Evolutionary conservation across 257 asterid genomes (phyloP).

Genomic region (Solanum ossicruentum): DNA sequence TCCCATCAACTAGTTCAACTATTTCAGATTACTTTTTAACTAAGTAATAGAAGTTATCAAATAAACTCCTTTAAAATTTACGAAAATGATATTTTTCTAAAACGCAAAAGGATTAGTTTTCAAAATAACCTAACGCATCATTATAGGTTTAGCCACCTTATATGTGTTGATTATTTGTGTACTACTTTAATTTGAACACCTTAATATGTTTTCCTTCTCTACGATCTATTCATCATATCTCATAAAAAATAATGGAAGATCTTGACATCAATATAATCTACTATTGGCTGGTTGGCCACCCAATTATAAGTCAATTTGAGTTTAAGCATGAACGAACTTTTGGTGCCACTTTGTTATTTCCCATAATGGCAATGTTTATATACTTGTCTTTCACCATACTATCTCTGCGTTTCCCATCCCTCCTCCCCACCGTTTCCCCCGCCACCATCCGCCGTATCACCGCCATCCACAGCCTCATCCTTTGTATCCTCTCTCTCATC

Average conservation of each 20-base stretch:
- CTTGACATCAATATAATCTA: conserved; percentile 17
- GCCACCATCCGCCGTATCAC: conserved; percentile 52
- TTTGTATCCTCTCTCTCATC: conserved; percentile 54
- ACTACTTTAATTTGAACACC: too few relatives aligned
- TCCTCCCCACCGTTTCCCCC: conserved; percentile 23
- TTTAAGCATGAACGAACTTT: conserved; percentile 48
- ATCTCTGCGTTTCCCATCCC: conserved; percentile 22
- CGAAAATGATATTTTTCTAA: too few relatives aligned
- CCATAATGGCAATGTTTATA: conserved; percentile 30
- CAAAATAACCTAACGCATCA: too few relatives aligned
- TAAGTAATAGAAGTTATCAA: too few relatives aligned
- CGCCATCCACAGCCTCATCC: conserved; percentile 59
- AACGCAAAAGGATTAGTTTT: too few relatives aligned
- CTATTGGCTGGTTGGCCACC: conserved; percentile 69
- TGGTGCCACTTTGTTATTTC: conserved; percentile 51
- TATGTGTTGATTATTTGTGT: too few relatives aligned
- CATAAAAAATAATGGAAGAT: conserved; percentile 18
- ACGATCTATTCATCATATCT: background rate
- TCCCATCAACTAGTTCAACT: too few relatives aligned
- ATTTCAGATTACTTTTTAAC: too few relatives aligned
- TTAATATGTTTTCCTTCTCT: background rate
- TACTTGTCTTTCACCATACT: conserved; percentile 46
- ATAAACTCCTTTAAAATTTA: too few relatives aligned
- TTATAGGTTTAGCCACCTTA: too few relatives aligned
- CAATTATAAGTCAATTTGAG: conserved; percentile 40